phyloP scores from a whole-genome alignment of 768 basidiomycete species.

The Suillus paluster region DNA sequence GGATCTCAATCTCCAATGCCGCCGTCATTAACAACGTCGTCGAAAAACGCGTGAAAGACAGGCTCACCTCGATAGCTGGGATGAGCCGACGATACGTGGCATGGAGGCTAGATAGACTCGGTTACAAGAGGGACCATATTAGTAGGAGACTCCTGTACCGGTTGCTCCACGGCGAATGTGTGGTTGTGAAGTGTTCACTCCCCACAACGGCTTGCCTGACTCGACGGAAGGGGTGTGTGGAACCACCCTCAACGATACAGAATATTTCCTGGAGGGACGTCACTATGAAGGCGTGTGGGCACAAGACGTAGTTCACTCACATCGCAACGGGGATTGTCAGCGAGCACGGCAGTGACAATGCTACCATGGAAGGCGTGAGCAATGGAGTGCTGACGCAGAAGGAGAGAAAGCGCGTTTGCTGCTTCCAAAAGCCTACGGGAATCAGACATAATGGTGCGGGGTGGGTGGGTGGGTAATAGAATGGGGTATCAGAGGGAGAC shows the following conservation, averaged over 20 bases:
- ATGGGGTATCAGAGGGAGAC: conserved; percentile 44
- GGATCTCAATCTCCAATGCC: conserved; percentile 70
- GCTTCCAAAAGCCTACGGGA: conserved; percentile 78
- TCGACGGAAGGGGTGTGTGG: conserved; percentile 75
- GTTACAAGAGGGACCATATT: conserved; percentile 16
- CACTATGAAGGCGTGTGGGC: conserved; percentile 7
- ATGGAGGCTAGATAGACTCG: conserved; percentile 57
- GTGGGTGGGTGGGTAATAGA: conserved; percentile 29
- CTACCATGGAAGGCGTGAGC: conserved; percentile 86
- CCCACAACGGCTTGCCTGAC: conserved; percentile 76
- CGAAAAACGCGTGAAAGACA: not conserved
- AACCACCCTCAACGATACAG: conserved; percentile 82
- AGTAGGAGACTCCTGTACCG: conserved; percentile 49
- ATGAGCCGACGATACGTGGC: conserved; percentile 76
- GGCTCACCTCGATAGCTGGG: conserved; percentile 73
- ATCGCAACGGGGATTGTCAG: conserved; percentile 66
- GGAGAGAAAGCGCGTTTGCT: conserved; percentile 70
- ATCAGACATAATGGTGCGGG: conserved; percentile 55
- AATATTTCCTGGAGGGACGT: conserved; percentile 67
- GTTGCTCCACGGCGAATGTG: conserved; percentile 85
- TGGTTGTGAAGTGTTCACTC: conserved; percentile 65
- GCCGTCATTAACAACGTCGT: not conserved
- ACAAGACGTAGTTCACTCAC: conserved; percentile 44
- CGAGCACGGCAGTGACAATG: conserved; percentile 69
- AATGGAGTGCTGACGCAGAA: conserved; percentile 59